A percentile compares a stretch with the other conserved stretches of the same genome.
These are phyloP conservation scores for Fusarium subglutinans DNA, from an alignment of 2,329 filamentous ascomycete species.

Conservation along the genomic window DNA sequence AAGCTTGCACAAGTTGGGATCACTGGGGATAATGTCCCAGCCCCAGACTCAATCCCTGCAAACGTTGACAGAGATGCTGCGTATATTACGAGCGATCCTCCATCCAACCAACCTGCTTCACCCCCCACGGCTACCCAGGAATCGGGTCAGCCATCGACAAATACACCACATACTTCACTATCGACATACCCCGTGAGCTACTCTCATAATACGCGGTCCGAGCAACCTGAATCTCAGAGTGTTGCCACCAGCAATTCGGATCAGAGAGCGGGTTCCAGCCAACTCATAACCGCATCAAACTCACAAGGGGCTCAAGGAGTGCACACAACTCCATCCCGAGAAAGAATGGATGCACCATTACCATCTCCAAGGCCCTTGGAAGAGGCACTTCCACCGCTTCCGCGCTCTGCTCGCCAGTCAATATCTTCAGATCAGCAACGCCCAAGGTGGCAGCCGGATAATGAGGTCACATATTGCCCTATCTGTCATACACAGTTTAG, in stretches of 20 bases:
- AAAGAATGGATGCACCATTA: slow-evolving; percentile 42
- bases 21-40: background rate
- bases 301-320: slow-evolving; percentile 19
- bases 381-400: slow-evolving; percentile 32
- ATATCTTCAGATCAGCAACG: slow-evolving; percentile 60
- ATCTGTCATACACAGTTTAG: slow-evolving; percentile 85
- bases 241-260: background rate
- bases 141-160: background rate
- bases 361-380: slow-evolving; percentile 30
- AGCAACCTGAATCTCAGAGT: background rate
- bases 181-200: too few species aligned
- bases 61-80: slow-evolving; percentile 1
- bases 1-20: slow-evolving; percentile 24
- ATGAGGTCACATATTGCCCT: slow-evolving; percentile 82
- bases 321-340: slow-evolving; percentile 37
- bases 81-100: background rate
- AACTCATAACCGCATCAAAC: background rate
- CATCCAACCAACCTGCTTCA: background rate
- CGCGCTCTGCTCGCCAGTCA: slow-evolving; percentile 26
- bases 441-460: slow-evolving; percentile 89
- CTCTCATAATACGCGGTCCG: background rate
- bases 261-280: background rate
- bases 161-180: background rate
- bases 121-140: background rate
- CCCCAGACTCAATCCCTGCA: background rate